Conservation (phyloP, 1,284 basidiomycete species). For the Ganoderma multipileum region DNA sequence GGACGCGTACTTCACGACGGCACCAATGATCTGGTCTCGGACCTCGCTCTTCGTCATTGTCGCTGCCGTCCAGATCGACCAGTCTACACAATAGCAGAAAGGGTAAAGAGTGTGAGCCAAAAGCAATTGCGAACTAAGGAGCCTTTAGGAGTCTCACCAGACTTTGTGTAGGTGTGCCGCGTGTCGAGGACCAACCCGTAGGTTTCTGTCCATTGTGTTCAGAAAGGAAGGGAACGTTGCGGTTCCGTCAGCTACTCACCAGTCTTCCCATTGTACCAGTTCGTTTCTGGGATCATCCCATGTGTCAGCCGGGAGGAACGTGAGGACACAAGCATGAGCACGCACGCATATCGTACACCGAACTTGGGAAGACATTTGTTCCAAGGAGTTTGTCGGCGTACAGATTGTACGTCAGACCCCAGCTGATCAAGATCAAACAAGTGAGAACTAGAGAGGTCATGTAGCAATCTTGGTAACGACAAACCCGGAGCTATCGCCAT, state of each 20-base stretch:
- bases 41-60: constrained; percentile 54
- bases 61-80: constrained; percentile 67
- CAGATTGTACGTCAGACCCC: constrained; percentile 73
- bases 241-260: constrained; percentile 41
- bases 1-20: constrained; percentile 60
- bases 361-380: constrained; percentile 65
- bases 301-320: not conserved
- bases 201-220: constrained; percentile 39
- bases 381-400: constrained; percentile 69
- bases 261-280: constrained; percentile 65
- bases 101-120: not conserved
- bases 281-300: constrained; percentile 51
- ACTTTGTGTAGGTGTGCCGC: constrained; percentile 71
- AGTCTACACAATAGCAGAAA: constrained; percentile 46
- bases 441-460: not conserved
- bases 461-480: not conserved
- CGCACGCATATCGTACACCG: constrained; percentile 69
- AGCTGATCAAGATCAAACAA: constrained; percentile 42
- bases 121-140: not conserved
- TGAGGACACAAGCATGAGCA: not conserved
- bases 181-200: constrained; percentile 73
- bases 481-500: constrained; percentile 46
- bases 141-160: constrained; percentile 46
- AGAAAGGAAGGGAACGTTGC: too few species aligned
- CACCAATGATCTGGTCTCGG: constrained; percentile 59